A percentile compares a stretch with the other conserved stretches of the same genome.
Conservation (phyloP, 2,329 filamentous ascomycete species). For the Colletotrichum lindemuthianum region DNA sequence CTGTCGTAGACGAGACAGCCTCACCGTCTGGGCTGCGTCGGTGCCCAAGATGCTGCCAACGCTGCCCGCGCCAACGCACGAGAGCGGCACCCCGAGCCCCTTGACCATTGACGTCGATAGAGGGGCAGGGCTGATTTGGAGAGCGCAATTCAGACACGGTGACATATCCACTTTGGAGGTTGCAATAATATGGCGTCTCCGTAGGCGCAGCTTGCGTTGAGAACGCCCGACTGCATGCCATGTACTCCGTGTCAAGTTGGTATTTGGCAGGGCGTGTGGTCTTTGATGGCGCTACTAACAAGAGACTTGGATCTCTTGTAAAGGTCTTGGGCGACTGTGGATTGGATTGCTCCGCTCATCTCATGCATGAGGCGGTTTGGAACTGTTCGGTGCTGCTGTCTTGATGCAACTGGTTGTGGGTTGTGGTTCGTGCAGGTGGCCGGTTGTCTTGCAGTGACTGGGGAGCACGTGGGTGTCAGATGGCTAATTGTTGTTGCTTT, state of each 20-base stretch:
- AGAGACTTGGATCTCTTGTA: no score
- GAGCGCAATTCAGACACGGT: neutral
- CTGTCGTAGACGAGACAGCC: constrained; percentile 34
- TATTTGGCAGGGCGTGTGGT: no score
- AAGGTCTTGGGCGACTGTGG: no score
- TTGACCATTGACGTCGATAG: constrained; percentile 16
- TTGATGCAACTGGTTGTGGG: constrained; percentile 1
- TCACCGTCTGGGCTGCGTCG: constrained; percentile 38
- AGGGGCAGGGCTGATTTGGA: constrained; percentile 21
- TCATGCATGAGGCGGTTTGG: no score
- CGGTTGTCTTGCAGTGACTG: constrained; percentile 4
- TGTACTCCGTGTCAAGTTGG: no score
- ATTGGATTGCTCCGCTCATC: no score
- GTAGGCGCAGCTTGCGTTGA: no score
- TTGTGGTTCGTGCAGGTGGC: constrained; percentile 18
- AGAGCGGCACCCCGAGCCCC: constrained; percentile 8
- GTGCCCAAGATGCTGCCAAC: constrained; percentile 33
- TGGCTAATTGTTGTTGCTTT: neutral
- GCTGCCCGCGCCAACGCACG: constrained; percentile 1
- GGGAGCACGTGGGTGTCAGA: constrained; percentile 24
- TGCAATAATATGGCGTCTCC: no score
- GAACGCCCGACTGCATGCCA: no score
- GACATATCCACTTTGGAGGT: constrained; percentile 1
- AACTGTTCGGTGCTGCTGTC: constrained; percentile 28
- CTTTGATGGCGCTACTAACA: no score